Conservation (phyloP, 805 yeast species). For the Teunomyces gatunensis region DNA sequence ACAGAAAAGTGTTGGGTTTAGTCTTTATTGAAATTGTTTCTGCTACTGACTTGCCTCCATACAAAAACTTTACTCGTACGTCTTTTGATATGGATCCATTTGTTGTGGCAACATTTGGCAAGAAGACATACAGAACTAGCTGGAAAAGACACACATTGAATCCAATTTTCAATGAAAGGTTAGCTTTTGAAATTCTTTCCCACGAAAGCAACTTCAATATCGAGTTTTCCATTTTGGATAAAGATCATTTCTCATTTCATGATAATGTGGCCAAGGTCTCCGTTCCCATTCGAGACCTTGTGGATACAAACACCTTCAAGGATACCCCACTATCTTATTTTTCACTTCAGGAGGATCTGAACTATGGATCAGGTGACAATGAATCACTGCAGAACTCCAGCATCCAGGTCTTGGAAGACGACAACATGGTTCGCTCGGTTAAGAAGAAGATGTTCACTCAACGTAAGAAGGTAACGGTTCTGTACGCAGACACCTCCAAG, state of each 20-base stretch:
- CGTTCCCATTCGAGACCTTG: conserved; percentile 53
- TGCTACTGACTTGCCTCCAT: conserved; percentile 77
- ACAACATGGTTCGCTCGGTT: conserved; percentile 28
- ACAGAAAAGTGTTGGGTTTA: conserved; percentile 58
- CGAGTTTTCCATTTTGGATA: conserved; percentile 74
- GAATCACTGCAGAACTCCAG: conserved; percentile 13
- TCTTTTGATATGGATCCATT: conserved; percentile 97
- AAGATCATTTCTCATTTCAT: conserved; percentile 78
- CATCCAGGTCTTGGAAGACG: conserved; percentile 25
- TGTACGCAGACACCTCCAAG: conserved; percentile 37
- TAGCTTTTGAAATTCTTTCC: conserved; percentile 72
- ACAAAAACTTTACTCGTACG: conserved; percentile 63
- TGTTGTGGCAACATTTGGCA: conserved; percentile 86
- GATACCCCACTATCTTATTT: conserved; percentile 7
- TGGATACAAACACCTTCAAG: conserved; percentile 22
- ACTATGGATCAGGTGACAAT: conserved; percentile 3
- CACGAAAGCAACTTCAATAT: conserved; percentile 66
- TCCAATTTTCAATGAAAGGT: conserved; percentile 77
- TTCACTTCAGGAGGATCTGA: not conserved
- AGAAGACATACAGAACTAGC: conserved; percentile 80
- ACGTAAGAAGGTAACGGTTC: conserved; percentile 28
- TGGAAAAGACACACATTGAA: conserved; percentile 78
- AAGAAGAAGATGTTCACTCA: conserved; percentile 26
- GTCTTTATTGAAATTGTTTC: conserved; percentile 71
- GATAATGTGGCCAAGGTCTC: conserved; percentile 74